phyloP scores from a whole-genome alignment of 2,329 filamentous ascomycete genomes.

The Myriosclerotinia duriaeana region DNA sequence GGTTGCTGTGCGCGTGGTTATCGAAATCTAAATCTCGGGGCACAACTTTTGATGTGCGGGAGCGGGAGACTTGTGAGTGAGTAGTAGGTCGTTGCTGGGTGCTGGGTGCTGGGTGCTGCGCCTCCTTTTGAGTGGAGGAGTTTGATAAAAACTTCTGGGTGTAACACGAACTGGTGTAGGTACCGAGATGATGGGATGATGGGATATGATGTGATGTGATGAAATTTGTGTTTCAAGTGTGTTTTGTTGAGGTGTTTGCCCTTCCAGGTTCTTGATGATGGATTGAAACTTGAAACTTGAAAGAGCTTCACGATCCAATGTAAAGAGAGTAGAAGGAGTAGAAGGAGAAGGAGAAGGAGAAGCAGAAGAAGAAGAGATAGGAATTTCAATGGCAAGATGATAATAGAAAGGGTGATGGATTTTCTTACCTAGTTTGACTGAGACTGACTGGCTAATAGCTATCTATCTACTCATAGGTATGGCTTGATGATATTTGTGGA shows the following conservation, averaged over 20 bases:
- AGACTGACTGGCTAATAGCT: background rate
- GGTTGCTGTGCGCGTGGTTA: conserved; percentile 11
- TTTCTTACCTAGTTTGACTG: background rate
- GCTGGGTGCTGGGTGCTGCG: conserved; percentile 13
- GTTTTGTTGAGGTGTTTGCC: background rate
- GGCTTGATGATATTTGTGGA: background rate
- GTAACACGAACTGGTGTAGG: background rate
- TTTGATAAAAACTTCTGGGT: conserved; percentile 3
- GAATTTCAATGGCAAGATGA: background rate
- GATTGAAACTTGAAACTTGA: background rate
- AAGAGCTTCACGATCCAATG: no score
- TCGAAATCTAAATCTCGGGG: background rate
- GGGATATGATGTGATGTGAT: background rate
- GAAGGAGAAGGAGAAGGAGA: no score
- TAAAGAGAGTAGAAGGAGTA: no score
- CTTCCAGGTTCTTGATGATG: background rate
- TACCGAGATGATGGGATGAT: conserved; percentile 5
- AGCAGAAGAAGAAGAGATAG: background rate
- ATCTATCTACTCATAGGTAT: background rate
- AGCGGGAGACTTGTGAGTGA: background rate
- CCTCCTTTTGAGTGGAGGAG: conserved; percentile 20
- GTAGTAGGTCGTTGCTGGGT: background rate
- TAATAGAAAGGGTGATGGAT: background rate
- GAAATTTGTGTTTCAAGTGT: background rate
- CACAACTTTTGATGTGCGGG: background rate